phyloP scores from a whole-genome alignment of 129 eudicot genomes.

The Sambucus nigra region DNA sequence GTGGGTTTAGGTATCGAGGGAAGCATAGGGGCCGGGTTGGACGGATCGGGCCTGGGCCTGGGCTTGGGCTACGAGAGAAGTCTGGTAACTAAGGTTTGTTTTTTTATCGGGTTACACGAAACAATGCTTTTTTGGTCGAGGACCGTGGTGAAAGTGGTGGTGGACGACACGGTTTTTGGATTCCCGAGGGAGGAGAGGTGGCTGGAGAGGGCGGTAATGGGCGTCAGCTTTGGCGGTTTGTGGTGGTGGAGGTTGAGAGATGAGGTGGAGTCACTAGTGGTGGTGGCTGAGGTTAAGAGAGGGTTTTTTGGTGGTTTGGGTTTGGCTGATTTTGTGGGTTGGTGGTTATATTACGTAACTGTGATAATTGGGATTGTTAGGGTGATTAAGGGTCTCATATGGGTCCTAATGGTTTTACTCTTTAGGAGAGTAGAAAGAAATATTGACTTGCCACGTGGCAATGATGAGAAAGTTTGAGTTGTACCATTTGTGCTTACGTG shows the following conservation, averaged over 20 bases:
- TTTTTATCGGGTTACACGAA: slow-evolving; percentile 72
- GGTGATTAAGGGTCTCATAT: slow-evolving; percentile 49
- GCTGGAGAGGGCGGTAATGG: slow-evolving; percentile 69
- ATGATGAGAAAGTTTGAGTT: slow-evolving; percentile 27
- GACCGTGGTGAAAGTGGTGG: slow-evolving; percentile 77
- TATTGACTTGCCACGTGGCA: neutral
- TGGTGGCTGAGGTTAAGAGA: slow-evolving; percentile 49
- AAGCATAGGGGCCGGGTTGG: slow-evolving; percentile 59
- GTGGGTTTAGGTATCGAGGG: slow-evolving; percentile 84
- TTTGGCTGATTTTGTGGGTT: slow-evolving; percentile 50
- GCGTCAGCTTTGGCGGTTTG: slow-evolving; percentile 46
- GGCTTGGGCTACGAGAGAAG: slow-evolving; percentile 38
- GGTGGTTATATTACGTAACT: slow-evolving; percentile 81
- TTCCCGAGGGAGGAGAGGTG: slow-evolving; percentile 40
- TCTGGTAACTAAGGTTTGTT: slow-evolving; percentile 30
- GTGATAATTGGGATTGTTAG: slow-evolving; percentile 59
- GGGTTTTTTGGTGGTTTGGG: slow-evolving; percentile 31
- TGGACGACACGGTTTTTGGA: slow-evolving; percentile 75
- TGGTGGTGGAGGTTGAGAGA: slow-evolving; percentile 96
- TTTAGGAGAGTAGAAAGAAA: slow-evolving; percentile 20
- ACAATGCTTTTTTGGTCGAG: slow-evolving; percentile 61
- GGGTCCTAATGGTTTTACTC: slow-evolving; percentile 34
- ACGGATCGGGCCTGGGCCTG: slow-evolving; percentile 31
- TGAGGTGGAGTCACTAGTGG: slow-evolving; percentile 78
- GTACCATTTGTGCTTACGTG: neutral